Conservation (phyloP, 805 yeast genomes). For the Suhomyces faveliae region DNA sequence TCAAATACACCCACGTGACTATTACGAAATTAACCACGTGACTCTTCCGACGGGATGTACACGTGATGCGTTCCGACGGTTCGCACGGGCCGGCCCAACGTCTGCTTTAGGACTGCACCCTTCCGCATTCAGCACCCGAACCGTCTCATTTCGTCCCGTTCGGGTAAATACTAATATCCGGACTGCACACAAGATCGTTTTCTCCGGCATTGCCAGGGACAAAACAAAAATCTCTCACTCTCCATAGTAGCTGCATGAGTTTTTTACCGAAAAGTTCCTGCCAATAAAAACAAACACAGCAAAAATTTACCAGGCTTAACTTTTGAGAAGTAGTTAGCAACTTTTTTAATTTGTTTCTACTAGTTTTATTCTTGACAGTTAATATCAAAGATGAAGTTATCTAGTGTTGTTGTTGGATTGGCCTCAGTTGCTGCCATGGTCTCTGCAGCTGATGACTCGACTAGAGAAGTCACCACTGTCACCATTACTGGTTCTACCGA, state of each 20-base stretch:
- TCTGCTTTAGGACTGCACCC: background rate
- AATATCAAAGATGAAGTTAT: slow-evolving; percentile 38
- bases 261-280: slow-evolving; percentile 3
- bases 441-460: slow-evolving; percentile 19
- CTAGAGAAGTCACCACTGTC: slow-evolving; percentile 17
- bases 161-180: background rate
- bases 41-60: background rate
- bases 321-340: background rate
- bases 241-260: background rate
- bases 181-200: background rate
- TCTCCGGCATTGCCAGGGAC: slow-evolving; percentile 1
- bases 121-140: background rate
- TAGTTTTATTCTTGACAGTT: background rate
- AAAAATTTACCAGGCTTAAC: background rate
- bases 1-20: too few species aligned
- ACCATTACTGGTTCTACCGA: slow-evolving; percentile 29
- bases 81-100: background rate
- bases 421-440: slow-evolving; percentile 33
- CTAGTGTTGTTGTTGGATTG: slow-evolving; percentile 41
- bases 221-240: background rate
- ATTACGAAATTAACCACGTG: too few species aligned
- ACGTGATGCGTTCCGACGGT: background rate
- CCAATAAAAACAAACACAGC: slow-evolving; percentile 7
- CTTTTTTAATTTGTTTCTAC: background rate
- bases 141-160: background rate